These are phyloP conservation scores for Paecilomyces fulvus DNA, from an alignment of 2,329 filamentous ascomycete species.

Conservation along the genomic window DNA sequence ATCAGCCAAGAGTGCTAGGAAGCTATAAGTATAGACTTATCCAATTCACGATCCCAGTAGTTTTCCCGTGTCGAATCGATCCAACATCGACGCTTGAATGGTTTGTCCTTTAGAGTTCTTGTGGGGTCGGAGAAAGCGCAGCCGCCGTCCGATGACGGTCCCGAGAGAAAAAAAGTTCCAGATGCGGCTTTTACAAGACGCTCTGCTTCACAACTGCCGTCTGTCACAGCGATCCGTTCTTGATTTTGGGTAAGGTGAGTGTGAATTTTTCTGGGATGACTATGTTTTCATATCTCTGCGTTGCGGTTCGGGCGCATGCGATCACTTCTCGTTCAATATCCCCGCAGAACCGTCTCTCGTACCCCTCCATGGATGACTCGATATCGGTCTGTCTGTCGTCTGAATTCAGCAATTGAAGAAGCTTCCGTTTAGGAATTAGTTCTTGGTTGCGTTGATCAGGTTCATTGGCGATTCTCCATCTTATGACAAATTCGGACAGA, in stretches of 20 bases:
- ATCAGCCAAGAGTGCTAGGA: background rate
- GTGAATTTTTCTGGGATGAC: background rate
- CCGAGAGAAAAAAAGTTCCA: constrained; percentile 8
- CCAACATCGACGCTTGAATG: background rate
- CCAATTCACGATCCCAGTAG: too few relatives aligned
- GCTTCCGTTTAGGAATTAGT: background rate
- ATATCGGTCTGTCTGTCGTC: background rate
- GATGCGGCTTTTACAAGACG: constrained; percentile 9
- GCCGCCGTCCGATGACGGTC: constrained; percentile 4
- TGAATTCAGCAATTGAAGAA: background rate
- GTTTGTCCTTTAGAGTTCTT: background rate
- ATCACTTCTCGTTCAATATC: background rate
- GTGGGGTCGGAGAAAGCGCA: constrained; percentile 9
- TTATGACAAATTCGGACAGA: background rate
- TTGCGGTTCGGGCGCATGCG: background rate
- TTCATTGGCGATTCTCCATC: background rate
- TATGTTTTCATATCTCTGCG: background rate
- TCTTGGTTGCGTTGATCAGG: background rate
- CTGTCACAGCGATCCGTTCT: background rate
- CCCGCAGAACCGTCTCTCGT: background rate
- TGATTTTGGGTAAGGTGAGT: background rate
- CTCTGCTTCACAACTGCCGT: constrained; percentile 2
- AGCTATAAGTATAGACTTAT: background rate
- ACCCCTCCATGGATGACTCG: constrained; percentile 3
- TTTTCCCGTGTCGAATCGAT: background rate